A percentile compares a stretch with the other conserved stretches of the same genome.
These are phyloP conservation scores for Bimuria novae-zelandiae DNA, from an alignment of 2,329 filamentous ascomycete genomes.

Conservation along the genomic window DNA sequence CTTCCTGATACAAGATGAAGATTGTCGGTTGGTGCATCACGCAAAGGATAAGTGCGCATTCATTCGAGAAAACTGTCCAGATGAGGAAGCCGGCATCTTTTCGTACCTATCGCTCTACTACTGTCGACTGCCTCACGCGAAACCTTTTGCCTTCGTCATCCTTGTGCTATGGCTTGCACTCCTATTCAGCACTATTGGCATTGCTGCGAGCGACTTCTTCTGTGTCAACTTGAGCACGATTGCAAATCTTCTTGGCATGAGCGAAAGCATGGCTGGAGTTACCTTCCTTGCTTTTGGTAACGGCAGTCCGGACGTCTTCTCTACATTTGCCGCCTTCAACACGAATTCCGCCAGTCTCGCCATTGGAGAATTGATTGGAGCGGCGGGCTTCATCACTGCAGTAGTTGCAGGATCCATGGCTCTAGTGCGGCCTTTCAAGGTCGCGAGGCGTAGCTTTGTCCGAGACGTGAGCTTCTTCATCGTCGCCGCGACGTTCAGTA, in stretches of 20 bases:
- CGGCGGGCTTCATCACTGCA: slow-evolving; percentile 92
- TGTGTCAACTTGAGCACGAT: slow-evolving; percentile 96
- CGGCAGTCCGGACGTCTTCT: slow-evolving; percentile 97
- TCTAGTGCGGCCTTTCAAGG: slow-evolving; percentile 90
- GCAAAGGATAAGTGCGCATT: slow-evolving; percentile 83
- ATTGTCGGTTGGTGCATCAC: slow-evolving; percentile 78
- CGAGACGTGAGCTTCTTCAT: slow-evolving; percentile 93
- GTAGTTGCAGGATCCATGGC: slow-evolving; percentile 98
- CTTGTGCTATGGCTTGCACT: slow-evolving; percentile 83
- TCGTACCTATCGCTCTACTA: slow-evolving; percentile 92
- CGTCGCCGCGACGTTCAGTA: slow-evolving; percentile 80
- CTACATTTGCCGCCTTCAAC: slow-evolving; percentile 96
- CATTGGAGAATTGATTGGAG: slow-evolving; percentile 91
- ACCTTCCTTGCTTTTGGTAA: slow-evolving; percentile 97
- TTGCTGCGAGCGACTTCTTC: slow-evolving; percentile 97
- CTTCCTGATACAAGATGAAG: slow-evolving; percentile 39
- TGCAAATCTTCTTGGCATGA: slow-evolving; percentile 84
- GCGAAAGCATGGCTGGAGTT: slow-evolving; percentile 93
- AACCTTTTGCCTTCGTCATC: slow-evolving; percentile 77
- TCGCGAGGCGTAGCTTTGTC: slow-evolving; percentile 86
- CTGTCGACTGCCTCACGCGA: slow-evolving; percentile 70
- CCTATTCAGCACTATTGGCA: slow-evolving; percentile 95
- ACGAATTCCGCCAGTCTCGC: slow-evolving; percentile 97
- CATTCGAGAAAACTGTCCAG: slow-evolving; percentile 77
- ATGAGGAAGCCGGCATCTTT: slow-evolving; percentile 87